These are phyloP conservation scores for Aureoboletus auriporus DNA, from an alignment of 768 basidiomycete genomes.

Conservation along the genomic window DNA sequence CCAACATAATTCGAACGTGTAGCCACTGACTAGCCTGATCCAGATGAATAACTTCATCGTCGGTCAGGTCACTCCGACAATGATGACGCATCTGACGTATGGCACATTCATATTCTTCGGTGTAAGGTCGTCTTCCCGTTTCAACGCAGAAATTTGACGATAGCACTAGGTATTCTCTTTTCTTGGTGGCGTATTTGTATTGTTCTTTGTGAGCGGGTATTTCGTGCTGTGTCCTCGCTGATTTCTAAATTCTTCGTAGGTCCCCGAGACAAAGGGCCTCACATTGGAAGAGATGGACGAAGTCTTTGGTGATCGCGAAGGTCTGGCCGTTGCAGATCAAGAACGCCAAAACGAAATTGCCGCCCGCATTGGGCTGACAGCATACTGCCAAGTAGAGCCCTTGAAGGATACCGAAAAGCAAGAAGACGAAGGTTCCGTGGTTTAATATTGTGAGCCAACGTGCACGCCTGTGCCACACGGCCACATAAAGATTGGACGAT, in stretches of 20 bases:
- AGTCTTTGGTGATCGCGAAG: constrained; percentile 58
- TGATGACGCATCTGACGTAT: constrained; percentile 60
- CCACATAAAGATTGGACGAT: too few relatives aligned
- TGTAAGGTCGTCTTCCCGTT: constrained; percentile 30
- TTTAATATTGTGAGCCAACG: neutral
- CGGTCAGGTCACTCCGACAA: constrained; percentile 59
- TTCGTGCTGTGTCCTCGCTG: neutral
- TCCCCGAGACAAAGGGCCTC: constrained; percentile 71
- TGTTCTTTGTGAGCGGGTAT: constrained; percentile 49
- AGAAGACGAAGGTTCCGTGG: constrained; percentile 2
- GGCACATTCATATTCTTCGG: constrained; percentile 80
- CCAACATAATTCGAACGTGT: neutral
- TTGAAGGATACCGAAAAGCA: constrained; percentile 14
- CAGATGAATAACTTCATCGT: constrained; percentile 76
- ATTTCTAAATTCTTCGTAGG: constrained; percentile 28
- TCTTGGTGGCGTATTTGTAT: constrained; percentile 61
- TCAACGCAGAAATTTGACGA: neutral
- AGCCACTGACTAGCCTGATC: constrained; percentile 1
- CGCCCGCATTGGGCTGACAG: constrained; percentile 58
- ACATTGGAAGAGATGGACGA: constrained; percentile 79
- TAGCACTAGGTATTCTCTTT: constrained; percentile 56
- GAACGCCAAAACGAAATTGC: constrained; percentile 48
- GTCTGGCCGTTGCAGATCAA: constrained; percentile 55
- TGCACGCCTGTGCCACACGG: too few relatives aligned
- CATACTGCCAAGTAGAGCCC: constrained; percentile 21